Conservation (phyloP, 140 eudicot species). For the Flaveria floridana region DNA sequence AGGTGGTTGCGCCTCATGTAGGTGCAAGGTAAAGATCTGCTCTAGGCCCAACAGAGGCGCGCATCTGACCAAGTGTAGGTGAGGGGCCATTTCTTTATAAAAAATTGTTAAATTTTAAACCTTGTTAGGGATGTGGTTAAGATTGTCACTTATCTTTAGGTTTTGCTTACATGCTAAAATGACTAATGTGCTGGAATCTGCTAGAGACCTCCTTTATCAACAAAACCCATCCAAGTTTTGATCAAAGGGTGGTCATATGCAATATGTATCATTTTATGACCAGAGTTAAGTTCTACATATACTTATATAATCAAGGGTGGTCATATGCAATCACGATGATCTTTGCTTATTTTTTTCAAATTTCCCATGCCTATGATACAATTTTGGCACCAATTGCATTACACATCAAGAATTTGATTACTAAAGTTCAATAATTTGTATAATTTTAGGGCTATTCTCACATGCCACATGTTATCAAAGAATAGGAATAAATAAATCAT, state of each 20-base stretch:
- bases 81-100: neutral
- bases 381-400: neutral
- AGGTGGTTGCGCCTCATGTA: neutral
- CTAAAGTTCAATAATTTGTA: neutral
- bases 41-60: neutral
- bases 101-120: neutral
- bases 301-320: neutral
- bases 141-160: neutral
- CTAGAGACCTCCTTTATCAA: constrained; percentile 53
- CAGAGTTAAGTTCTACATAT: neutral
- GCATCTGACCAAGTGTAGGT: neutral
- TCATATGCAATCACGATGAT: neutral
- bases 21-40: neutral
- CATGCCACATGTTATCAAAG: neutral
- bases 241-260: constrained; percentile 63
- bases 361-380: neutral
- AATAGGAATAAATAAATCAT: neutral
- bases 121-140: neutral
- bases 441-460: neutral
- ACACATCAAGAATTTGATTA: neutral
- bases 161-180: constrained; percentile 50
- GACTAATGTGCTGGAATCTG: constrained; percentile 52
- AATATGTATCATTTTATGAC: constrained; percentile 9
- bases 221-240: constrained; percentile 58
- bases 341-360: neutral